Evolutionary conservation across 805 yeast genomes (phyloP).

Genomic region (Alloascoidea africana): DNA sequence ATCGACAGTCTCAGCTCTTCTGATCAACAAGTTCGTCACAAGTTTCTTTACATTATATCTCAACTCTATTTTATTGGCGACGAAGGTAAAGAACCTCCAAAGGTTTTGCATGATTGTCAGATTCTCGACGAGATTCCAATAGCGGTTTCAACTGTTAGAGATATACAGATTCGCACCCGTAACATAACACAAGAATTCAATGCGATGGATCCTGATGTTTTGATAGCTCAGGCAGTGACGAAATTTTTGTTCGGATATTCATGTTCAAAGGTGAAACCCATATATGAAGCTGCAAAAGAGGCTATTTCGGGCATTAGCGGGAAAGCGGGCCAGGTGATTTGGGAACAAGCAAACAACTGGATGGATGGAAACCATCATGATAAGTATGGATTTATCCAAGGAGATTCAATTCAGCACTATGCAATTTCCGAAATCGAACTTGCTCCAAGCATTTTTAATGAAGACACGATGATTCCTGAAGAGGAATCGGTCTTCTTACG

Average conservation of each 20-base stretch:
- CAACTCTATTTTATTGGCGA: background rate
- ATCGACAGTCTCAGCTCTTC: background rate
- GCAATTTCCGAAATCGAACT: too few species aligned
- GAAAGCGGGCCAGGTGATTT: background rate
- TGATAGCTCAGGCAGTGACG: background rate
- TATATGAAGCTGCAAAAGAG: background rate
- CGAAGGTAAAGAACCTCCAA: background rate
- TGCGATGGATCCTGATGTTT: background rate
- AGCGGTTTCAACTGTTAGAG: background rate
- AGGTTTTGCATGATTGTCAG: background rate
- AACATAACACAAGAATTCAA: background rate
- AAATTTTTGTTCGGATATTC: background rate
- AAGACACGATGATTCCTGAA: too few species aligned
- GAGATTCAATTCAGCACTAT: too few species aligned
- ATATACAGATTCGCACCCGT: background rate
- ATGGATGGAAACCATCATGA: too few species aligned
- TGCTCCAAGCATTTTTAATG: too few species aligned
- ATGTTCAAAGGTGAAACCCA: background rate
- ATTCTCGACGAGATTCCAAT: background rate
- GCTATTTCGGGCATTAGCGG: background rate
- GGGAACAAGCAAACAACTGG: constrained; percentile 1
- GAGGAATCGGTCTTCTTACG: background rate
- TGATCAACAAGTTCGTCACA: background rate
- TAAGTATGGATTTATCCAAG: too few species aligned
- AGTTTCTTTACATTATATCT: background rate